Evolutionary conservation across 208 protist genomes (phyloP), one percentile per base, ranked within the genome.

Genomic region (Vickermania spadyakhi): DNA sequence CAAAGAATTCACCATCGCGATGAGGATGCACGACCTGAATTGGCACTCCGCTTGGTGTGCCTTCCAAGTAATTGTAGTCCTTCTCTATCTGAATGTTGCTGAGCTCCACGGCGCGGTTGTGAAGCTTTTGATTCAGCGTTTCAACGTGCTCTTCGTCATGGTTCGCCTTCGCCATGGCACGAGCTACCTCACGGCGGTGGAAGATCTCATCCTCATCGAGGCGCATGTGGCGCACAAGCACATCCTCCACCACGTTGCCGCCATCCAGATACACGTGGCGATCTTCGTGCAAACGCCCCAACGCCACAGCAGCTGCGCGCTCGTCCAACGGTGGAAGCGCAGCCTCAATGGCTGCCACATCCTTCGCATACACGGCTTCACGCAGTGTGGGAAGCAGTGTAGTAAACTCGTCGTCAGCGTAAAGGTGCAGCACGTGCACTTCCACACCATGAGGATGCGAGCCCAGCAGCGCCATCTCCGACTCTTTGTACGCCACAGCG

Each of bases 401-500:
- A 29, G 64, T 61, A 36, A 93, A 90, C 23, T 79, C 75, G 49
- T 59, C 58, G 63, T 93, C 81, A 26, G 72, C 66, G 58, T 87
- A 77, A 14, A 93, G 66, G 18, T 76, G 77, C 3, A 93, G 53
- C 56, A 88, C 79, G 66, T 79, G 73, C 30, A 87, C 31, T 7
- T 65, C 77, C 41, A 86, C 69, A 42, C 62, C 62, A 61, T 84
- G 71, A 51, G 82, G 86, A 52, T 86, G 72, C 27, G 77, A 67
- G 36, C 87, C 81, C 50, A 89, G 58, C 70, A 89, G 89, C 36
- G 64, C 78, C 42, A 80, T 77, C 54, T 89, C 81, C 14, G 63
- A 62, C 68, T 82, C 67, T 27, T 83, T 84, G 52, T 83, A 73
- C 62, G 85, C 73, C 59, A 75, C 74, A 42, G 81, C 85, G n/a